Base-by-base conservation (phyloP, 78 protist genomes). In the Tieghemostelium lacteum region DNA sequence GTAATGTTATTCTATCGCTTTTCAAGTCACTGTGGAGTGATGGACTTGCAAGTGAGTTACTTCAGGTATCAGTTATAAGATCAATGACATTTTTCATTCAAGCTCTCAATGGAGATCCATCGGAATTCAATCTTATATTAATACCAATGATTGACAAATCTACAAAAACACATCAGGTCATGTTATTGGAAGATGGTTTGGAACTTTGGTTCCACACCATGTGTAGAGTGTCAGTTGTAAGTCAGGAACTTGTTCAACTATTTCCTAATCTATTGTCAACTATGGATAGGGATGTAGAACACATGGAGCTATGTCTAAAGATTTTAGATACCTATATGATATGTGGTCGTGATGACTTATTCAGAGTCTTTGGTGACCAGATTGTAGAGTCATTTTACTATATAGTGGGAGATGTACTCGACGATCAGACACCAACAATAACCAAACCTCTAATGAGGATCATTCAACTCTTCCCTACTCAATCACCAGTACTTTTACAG, bases 81-180 rank as follows among this genome's bases (percentile, higher is more conserved):
- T 39, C 39, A 22, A 17, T 80, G 1, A 17, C 76, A 34, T 57
- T 80, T n/a, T 80, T 80, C 45, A 28, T 80, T 17, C 88, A 80
- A n/a, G 88, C 88, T 2, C 22, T 50, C 24, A 80, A 80, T 67
- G 39, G 58, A 26, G 76, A 67, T 57, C 77, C 88, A 3, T 0
- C 75, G 0, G 76, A 67, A 65, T 80, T 34, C 70, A 31, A 39
- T n/a, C 7, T 70, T 26, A 61, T 80, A 22, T n/a, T 80, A 0
- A 4, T 80, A 19, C 77, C 88, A 39, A 24, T 80, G 5, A 80
- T 80, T 14, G 45, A 80, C 22, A 36, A 37, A 10, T 16, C 71
- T 8, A 80, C 73, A 12, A 52, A 69, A 7, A 17, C 40, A 29
- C 2, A 42, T 7, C 76, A 80, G 10, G 76, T 55, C 16, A 61